Conservation (phyloP, 2,329 filamentous ascomycete genomes). For the Massarina eburnea region DNA sequence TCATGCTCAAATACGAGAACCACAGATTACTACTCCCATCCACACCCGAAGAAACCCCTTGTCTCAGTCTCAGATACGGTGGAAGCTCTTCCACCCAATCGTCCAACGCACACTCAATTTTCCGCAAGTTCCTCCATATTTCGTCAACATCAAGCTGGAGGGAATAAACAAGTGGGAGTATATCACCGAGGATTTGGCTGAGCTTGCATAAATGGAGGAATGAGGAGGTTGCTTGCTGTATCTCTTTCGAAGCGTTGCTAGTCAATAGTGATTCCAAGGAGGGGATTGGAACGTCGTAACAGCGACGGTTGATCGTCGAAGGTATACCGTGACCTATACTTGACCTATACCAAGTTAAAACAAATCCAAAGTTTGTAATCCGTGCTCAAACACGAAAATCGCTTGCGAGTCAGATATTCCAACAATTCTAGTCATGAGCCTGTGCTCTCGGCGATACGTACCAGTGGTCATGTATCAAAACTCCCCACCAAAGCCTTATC, state of each 20-base stretch:
- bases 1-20: constrained; percentile 19
- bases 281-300: constrained; percentile 17
- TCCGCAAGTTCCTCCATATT: constrained; percentile 11
- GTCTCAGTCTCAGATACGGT: constrained; percentile 1
- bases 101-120: constrained; percentile 13
- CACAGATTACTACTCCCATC: constrained; percentile 21
- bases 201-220: constrained; percentile 21
- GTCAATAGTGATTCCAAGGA: not conserved
- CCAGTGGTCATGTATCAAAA: constrained; percentile 23
- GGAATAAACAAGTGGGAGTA: constrained; percentile 19
- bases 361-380: too few relatives aligned
- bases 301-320: constrained; percentile 14
- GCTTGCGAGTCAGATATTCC: too few relatives aligned
- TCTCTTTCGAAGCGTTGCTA: not conserved
- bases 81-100: constrained; percentile 16
- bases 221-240: constrained; percentile 1
- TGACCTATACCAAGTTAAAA: too few relatives aligned
- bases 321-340: constrained; percentile 24
- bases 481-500: constrained; percentile 23
- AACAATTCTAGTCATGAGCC: too few relatives aligned
- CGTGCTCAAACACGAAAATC: too few relatives aligned
- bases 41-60: not conserved
- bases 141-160: constrained; percentile 8
- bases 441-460: too few relatives aligned
- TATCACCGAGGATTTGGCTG: constrained; percentile 18